Base-by-base conservation (phyloP, 495 filamentous ascomycete genomes). In the Lepidopterella palustris region DNA sequence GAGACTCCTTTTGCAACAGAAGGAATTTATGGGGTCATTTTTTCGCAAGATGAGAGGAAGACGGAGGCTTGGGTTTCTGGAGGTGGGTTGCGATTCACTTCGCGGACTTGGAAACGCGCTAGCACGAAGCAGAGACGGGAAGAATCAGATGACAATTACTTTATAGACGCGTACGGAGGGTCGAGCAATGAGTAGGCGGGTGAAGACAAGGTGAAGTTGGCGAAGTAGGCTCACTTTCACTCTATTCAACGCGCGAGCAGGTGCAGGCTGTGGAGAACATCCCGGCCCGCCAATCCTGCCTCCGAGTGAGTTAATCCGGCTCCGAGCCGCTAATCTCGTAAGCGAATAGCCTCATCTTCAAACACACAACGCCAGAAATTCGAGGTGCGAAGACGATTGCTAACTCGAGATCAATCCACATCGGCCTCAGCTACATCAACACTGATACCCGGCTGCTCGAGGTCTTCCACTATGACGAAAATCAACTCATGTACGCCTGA, bases 401-500 rank as follows among this genome's bases (percentile, higher is more conserved):
- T n/a, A n/a, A n/a, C n/a, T n/a, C n/a, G n/a, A n/a, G n/a, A n/a
- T n/a, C n/a, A n/a, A n/a, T n/a, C n/a, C n/a, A n/a, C n/a, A n/a
- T n/a, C n/a, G n/a, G n/a, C n/a, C 58, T 50, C 49, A 61, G 50
- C 25, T 29, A 47, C 42, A 58, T 49, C 31, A 56, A 50, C 49
- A 47, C 56, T n/a, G n/a, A n/a, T n/a, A n/a, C n/a, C n/a, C n/a
- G n/a, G n/a, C n/a, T n/a, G n/a, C n/a, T n/a, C n/a, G n/a, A n/a
- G 55, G 58, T 28, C 64, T 57, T 18, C 55, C 65, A 56, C 61
- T 65, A 83, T 84, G 81, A 77, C 79, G 58, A 84, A 84, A 70
- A 76, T 81, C 67, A 82, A 80, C 72, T 67, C 69, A 67, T 68
- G 78, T 79, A 77, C 55, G 75, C 69, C 28, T 40, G 10, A 18